Evolutionary conservation across 2,329 filamentous ascomycete species (phyloP).

Genomic region (Lasiodiplodia sp.): DNA sequence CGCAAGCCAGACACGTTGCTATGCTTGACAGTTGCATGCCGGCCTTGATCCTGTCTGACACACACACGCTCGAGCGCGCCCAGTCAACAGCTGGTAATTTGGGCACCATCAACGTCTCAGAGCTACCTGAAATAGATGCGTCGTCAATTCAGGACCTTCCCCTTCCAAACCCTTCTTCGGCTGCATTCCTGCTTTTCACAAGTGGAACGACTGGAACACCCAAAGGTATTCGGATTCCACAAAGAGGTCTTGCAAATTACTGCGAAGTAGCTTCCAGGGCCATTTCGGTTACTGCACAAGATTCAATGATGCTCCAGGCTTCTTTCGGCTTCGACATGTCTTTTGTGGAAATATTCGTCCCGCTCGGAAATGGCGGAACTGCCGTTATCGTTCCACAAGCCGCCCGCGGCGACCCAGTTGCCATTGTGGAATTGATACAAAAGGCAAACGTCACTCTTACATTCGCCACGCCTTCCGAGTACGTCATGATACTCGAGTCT

Average conservation of each 20-base stretch:
- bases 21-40: not conserved
- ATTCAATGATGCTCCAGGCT: slow-evolving; percentile 60
- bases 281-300: slow-evolving; percentile 34
- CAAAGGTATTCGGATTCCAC: slow-evolving; percentile 48
- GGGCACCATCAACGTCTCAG: no score
- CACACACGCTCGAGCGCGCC: not conserved
- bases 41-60: not conserved
- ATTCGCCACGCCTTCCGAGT: slow-evolving; percentile 53
- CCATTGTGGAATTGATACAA: slow-evolving; percentile 47
- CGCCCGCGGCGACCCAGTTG: slow-evolving; percentile 44
- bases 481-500: slow-evolving; percentile 37
- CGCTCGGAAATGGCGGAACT: slow-evolving; percentile 50
- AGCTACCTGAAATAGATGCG: no score
- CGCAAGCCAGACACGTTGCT: slow-evolving; percentile 27
- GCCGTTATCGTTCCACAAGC: slow-evolving; percentile 45
- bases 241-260: slow-evolving; percentile 41
- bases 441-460: slow-evolving; percentile 49
- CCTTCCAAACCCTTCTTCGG: no score
- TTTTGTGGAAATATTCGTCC: slow-evolving; percentile 51
- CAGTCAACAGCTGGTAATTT: no score
- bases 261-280: slow-evolving; percentile 33
- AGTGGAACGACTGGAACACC: slow-evolving; percentile 33
- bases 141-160: not conserved
- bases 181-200: slow-evolving; percentile 31
- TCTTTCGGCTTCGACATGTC: slow-evolving; percentile 52